Conservation (phyloP, 2,329 filamentous ascomycete species). For the Claviceps sorghi region DNA sequence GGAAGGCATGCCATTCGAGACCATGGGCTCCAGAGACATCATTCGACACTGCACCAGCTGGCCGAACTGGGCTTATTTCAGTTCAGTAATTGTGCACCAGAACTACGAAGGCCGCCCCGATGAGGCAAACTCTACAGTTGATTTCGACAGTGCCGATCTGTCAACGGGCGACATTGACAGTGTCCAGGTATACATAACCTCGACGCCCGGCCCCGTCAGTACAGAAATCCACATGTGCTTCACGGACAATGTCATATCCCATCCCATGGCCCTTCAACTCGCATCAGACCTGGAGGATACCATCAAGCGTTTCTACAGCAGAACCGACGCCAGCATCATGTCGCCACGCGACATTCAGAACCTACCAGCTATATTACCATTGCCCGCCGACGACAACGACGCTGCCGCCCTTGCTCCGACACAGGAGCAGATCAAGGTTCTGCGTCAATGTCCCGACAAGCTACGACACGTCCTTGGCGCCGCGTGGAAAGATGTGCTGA, state of each 20-base stretch:
- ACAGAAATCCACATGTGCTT: not conserved
- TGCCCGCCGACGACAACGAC: not conserved
- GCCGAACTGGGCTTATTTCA: slow-evolving; percentile 1
- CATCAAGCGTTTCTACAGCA: not conserved
- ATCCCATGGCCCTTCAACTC: not conserved
- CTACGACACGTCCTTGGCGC: not conserved
- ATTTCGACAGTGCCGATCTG: slow-evolving; percentile 2
- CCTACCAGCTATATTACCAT: not conserved
- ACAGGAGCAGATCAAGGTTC: not conserved
- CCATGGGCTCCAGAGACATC: slow-evolving; percentile 1
- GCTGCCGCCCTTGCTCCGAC: not conserved
- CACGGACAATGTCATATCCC: slow-evolving; percentile 1
- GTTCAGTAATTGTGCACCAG: slow-evolving; percentile 2
- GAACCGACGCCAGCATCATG: not conserved
- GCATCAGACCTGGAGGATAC: not conserved
- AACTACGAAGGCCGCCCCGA: not conserved
- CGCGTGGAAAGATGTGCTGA: not conserved
- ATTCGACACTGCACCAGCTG: slow-evolving; percentile 1
- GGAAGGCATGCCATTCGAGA: not conserved
- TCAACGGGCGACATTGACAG: slow-evolving; percentile 2
- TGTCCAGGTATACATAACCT: slow-evolving; percentile 2
- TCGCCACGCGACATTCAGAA: not conserved
- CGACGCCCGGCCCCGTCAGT: not conserved
- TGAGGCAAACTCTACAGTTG: not conserved
- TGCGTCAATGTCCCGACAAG: not conserved